These are phyloP conservation scores for Stagonosporopsis rhizophila DNA, from an alignment of 2,329 filamentous ascomycete species.

Conservation along the genomic window DNA sequence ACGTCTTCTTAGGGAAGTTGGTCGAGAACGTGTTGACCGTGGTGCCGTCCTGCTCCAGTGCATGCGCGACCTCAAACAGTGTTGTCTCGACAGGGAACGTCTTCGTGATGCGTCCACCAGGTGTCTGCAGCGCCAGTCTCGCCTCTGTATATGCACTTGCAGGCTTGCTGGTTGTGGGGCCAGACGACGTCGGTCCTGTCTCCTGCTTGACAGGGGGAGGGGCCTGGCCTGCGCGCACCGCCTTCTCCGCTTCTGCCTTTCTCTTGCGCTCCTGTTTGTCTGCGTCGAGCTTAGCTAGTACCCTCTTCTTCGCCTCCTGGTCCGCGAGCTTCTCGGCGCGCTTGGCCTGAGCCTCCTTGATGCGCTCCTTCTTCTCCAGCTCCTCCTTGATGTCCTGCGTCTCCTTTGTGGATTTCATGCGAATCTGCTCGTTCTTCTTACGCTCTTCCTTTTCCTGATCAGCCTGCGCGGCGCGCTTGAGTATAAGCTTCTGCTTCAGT, in stretches of 20 bases:
- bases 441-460: slow-evolving; percentile 79
- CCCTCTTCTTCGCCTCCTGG: slow-evolving; percentile 82
- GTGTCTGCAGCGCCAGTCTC: slow-evolving; percentile 80
- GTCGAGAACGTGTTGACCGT: slow-evolving; percentile 79
- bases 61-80: slow-evolving; percentile 86
- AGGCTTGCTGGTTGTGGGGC: slow-evolving; percentile 64
- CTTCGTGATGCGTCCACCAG: slow-evolving; percentile 80
- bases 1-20: slow-evolving; percentile 88
- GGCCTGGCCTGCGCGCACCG: slow-evolving; percentile 77
- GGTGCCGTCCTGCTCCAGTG: slow-evolving; percentile 73
- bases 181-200: slow-evolving; percentile 55
- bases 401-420: slow-evolving; percentile 88
- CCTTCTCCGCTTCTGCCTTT: slow-evolving; percentile 86
- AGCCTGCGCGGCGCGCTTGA: slow-evolving; percentile 73
- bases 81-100: slow-evolving; percentile 89
- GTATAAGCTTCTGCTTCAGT: slow-evolving; percentile 72
- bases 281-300: slow-evolving; percentile 91
- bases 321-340: slow-evolving; percentile 87
- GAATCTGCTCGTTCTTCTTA: slow-evolving; percentile 84
- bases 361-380: slow-evolving; percentile 82
- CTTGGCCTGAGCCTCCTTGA: slow-evolving; percentile 89
- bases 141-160: slow-evolving; percentile 79
- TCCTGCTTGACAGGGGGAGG: slow-evolving; percentile 58
- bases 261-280: slow-evolving; percentile 89
- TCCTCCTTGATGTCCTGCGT: slow-evolving; percentile 90